phyloP scores from a whole-genome alignment of 108 stramenopile genomes.

The Phaeodactylum tricornutum region DNA sequence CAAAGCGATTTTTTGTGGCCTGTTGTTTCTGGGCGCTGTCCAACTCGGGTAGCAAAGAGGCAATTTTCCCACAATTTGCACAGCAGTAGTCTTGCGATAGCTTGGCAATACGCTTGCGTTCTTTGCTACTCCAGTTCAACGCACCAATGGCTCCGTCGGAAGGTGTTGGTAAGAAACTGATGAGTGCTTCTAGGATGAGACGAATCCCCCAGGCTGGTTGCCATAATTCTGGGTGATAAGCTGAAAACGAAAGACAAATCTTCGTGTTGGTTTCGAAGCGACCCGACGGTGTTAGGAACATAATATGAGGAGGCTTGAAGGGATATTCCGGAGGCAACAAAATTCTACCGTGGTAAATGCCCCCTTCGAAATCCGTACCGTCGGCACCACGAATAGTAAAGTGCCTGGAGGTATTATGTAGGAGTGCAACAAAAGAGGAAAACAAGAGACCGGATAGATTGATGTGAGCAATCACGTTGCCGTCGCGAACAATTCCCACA shows the following conservation, averaged over 20 bases:
- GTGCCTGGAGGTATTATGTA: constrained; percentile 56
- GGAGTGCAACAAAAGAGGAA: constrained; percentile 4
- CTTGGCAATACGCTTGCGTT: constrained; percentile 62
- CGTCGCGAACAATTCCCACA: too few species aligned
- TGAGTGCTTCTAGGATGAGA: constrained; percentile 93
- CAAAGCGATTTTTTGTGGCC: constrained; percentile 27
- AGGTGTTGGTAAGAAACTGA: constrained; percentile 91
- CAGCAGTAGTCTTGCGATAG: constrained; percentile 44
- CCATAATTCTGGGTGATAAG: constrained; percentile 98
- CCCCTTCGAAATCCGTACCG: constrained; percentile 83
- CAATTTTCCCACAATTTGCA: constrained; percentile 41
- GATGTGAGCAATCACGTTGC: too few species aligned
- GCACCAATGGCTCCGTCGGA: constrained; percentile 96
- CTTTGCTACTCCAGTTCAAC: constrained; percentile 77
- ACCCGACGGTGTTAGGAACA: constrained; percentile 92
- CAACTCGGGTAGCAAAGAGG: constrained; percentile 41
- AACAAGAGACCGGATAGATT: background rate
- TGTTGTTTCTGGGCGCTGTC: constrained; percentile 7
- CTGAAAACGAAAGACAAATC: constrained; percentile 91
- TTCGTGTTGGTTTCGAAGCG: constrained; percentile 93
- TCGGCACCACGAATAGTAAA: constrained; percentile 95
- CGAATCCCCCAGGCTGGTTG: constrained; percentile 92
- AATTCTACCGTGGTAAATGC: constrained; percentile 96
- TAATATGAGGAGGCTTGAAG: constrained; percentile 94
- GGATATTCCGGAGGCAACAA: constrained; percentile 50